Conservation (phyloP, 805 yeast genomes). For the Wickerhamiella shivajii region DNA sequence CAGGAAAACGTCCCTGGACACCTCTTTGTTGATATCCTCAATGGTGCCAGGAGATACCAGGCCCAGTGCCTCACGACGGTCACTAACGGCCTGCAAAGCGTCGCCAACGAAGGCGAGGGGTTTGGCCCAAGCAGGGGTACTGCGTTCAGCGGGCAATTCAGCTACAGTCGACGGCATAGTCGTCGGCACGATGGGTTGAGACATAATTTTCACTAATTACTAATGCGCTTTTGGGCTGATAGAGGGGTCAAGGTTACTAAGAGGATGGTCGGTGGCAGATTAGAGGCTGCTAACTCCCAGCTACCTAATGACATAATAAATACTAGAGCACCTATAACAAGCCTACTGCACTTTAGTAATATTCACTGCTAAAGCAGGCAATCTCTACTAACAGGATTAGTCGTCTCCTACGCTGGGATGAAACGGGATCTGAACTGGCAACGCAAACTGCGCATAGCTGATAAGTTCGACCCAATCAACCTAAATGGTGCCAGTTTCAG, state of each 20-base stretch:
- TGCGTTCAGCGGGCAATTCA: conserved; percentile 1
- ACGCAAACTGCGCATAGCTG: conserved; percentile 18
- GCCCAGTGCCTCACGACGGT: conserved; percentile 69
- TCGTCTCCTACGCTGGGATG: no score
- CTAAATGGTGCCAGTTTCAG: conserved; percentile 28
- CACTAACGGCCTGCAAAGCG: conserved; percentile 18
- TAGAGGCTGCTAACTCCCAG: no score
- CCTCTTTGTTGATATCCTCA: conserved; percentile 88
- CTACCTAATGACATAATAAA: no score
- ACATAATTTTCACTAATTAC: not conserved
- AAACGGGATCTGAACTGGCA: conserved; percentile 25
- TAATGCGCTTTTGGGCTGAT: no score
- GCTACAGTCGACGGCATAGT: not conserved
- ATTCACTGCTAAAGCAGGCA: no score
- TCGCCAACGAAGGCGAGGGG: conserved; percentile 1
- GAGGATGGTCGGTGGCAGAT: no score
- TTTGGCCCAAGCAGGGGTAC: conserved; percentile 3
- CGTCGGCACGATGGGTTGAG: not conserved
- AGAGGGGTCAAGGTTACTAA: no score
- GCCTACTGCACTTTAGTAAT: no score
- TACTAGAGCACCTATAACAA: no score
- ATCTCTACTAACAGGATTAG: no score
- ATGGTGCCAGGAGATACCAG: conserved; percentile 87
- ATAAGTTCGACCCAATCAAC: conserved; percentile 21
- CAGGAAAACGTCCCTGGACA: conserved; percentile 80